These are phyloP conservation scores for Talaromyces wortmannii DNA, from an alignment of 495 filamentous ascomycete genomes.

Conservation along the genomic window DNA sequence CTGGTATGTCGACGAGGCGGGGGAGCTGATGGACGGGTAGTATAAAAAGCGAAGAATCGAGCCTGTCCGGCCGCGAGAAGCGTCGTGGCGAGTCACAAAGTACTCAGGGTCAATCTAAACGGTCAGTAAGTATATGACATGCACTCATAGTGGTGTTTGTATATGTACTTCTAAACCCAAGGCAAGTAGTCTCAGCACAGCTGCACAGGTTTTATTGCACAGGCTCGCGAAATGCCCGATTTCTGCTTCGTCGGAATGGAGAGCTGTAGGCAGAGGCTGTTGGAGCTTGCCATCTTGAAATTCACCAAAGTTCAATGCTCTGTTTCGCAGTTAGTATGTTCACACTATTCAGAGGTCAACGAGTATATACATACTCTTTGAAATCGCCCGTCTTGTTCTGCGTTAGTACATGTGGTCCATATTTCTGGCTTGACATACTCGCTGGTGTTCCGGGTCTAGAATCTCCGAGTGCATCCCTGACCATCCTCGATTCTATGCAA, in stretches of 20 bases:
- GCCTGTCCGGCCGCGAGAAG: conserved; percentile 51
- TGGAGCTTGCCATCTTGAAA: conserved; percentile 66
- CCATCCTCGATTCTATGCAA: conserved; percentile 74
- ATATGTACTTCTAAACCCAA: conserved; percentile 57
- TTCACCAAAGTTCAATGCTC: conserved; percentile 88
- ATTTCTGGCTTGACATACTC: conserved; percentile 38
- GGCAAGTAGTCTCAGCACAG: conserved; percentile 68
- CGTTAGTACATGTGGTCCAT: not conserved
- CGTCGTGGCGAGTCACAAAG: conserved; percentile 69
- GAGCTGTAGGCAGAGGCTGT: conserved; percentile 66
- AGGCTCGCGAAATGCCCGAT: conserved; percentile 57
- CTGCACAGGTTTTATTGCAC: conserved; percentile 68
- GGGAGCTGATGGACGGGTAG: conserved; percentile 55
- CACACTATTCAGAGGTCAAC: not conserved
- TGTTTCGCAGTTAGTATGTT: conserved; percentile 17
- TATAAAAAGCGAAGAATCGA: conserved; percentile 78
- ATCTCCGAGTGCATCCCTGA: conserved; percentile 81
- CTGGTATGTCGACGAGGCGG: conserved; percentile 29
- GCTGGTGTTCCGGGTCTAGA: conserved; percentile 76
- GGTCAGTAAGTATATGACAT: not conserved
- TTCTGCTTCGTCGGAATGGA: conserved; percentile 52
- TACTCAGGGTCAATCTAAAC: conserved; percentile 48
- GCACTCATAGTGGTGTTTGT: not conserved
- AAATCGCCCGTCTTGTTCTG: conserved; percentile 68
- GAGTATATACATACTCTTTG: conserved; percentile 63